Conservation (phyloP, 805 yeast genomes). For the Kluyveromyces wickerhamii region DNA sequence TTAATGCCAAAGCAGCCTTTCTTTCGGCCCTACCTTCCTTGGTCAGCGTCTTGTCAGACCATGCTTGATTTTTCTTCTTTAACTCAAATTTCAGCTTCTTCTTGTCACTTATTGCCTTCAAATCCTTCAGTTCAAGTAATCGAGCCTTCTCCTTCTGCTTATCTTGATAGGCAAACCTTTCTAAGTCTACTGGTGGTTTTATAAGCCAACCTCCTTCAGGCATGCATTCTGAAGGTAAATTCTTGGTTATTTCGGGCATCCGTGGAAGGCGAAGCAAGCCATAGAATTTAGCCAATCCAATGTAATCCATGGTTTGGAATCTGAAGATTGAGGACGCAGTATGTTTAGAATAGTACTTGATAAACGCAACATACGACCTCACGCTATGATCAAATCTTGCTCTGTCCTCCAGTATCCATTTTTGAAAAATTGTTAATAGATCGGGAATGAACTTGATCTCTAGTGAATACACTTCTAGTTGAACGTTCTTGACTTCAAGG, state of each 20-base stretch:
- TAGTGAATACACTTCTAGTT: conserved; percentile 35
- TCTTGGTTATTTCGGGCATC: conserved; percentile 79
- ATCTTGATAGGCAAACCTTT: conserved; percentile 57
- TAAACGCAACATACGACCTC: conserved; percentile 72
- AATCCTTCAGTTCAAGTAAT: conserved; percentile 45
- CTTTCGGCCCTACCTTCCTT: conserved; percentile 57
- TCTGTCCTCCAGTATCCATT: conserved; percentile 66
- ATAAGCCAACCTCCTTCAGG: conserved; percentile 76
- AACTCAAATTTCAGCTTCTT: conserved; percentile 37
- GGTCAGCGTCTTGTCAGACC: conserved; percentile 66
- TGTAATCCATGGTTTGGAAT: conserved; percentile 57
- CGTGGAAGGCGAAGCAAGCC: conserved; percentile 80
- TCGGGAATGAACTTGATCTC: conserved; percentile 11
- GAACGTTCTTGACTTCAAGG: conserved; percentile 62
- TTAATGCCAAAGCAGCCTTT: conserved; percentile 48
- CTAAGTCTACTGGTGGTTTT: conserved; percentile 53
- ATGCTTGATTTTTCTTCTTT: conserved; percentile 53
- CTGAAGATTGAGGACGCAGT: conserved; percentile 83
- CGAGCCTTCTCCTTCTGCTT: conserved; percentile 55
- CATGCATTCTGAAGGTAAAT: conserved; percentile 37
- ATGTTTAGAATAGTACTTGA: conserved; percentile 81
- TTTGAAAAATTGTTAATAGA: conserved; percentile 27
- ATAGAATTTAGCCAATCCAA: conserved; percentile 64
- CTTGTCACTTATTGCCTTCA: conserved; percentile 29
- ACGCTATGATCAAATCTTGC: conserved; percentile 76